These are phyloP conservation scores for Calycina marina DNA, from an alignment of 2,329 filamentous ascomycete genomes.

Conservation along the genomic window DNA sequence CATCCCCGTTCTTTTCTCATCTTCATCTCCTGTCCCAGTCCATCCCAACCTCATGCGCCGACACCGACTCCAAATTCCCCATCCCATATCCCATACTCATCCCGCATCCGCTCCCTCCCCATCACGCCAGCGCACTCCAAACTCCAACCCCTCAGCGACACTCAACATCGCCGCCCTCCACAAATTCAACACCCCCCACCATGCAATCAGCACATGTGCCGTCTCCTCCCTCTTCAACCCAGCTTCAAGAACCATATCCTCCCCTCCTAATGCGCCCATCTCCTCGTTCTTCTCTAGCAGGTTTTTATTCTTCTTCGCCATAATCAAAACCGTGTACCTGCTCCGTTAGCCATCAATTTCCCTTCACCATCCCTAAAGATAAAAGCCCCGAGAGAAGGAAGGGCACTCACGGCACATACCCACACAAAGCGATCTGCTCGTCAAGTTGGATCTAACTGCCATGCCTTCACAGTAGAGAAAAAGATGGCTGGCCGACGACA, in stretches of 20 bases:
- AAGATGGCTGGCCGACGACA: constrained; percentile 27
- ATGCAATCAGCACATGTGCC: constrained; percentile 36
- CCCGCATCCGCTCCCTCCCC: background rate
- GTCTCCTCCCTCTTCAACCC: constrained; percentile 28
- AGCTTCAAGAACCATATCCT: constrained; percentile 25
- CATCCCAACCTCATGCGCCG: background rate
- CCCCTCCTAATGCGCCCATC: constrained; percentile 23
- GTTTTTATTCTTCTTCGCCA: constrained; percentile 33
- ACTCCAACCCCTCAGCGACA: constrained; percentile 17
- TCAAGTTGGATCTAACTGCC: no score
- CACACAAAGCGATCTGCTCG: no score
- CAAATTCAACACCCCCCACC: constrained; percentile 39
- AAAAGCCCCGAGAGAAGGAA: constrained; percentile 29
- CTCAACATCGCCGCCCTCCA: constrained; percentile 24
- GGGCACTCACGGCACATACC: constrained; percentile 32
- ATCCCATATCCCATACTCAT: background rate
- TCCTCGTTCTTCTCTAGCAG: constrained; percentile 30
- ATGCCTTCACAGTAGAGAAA: no score
- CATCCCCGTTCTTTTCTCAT: no score
- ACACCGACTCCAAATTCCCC: background rate
- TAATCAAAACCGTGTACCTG: constrained; percentile 36
- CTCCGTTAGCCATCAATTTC: no score
- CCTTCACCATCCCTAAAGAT: constrained; percentile 29
- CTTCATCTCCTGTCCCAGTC: no score
- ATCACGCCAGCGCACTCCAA: constrained; percentile 14